These are phyloP conservation scores for Apiospora aurea DNA, from an alignment of 2,329 filamentous ascomycete genomes.

Conservation along the genomic window DNA sequence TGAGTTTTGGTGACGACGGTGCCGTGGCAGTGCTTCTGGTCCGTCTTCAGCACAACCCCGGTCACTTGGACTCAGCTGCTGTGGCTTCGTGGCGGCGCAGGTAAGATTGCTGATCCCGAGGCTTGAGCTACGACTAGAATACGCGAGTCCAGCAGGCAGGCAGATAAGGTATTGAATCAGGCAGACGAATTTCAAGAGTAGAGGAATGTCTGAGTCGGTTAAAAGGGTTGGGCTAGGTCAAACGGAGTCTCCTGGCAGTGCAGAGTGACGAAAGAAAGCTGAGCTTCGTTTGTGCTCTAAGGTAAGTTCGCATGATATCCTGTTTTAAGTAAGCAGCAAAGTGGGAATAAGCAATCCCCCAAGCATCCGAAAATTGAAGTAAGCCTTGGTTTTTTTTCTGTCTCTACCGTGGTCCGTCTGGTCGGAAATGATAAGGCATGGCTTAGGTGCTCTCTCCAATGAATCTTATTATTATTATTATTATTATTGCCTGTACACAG, in stretches of 20 bases:
- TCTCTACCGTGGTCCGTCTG: neutral
- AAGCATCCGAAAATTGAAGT: neutral
- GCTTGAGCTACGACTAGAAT: neutral
- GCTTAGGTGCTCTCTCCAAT: neutral
- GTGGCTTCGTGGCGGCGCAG: conserved; percentile 2
- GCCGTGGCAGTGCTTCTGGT: conserved; percentile 19
- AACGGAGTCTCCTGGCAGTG: neutral
- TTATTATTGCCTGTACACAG: neutral
- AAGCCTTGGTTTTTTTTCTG: neutral
- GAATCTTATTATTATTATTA: conserved; percentile 1
- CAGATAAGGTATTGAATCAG: neutral
- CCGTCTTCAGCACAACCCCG: conserved; percentile 15
- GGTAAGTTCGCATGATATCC: too few relatives aligned
- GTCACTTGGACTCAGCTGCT: neutral
- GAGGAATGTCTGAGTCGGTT: neutral
- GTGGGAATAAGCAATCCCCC: neutral
- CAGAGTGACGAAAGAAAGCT: neutral
- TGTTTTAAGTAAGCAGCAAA: neutral
- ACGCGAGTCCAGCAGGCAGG: neutral
- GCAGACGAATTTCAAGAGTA: neutral
- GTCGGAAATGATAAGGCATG: conserved; percentile 7
- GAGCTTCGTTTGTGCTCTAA: neutral
- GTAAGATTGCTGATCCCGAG: neutral
- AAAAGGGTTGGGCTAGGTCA: neutral
- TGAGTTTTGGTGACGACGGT: conserved; percentile 23